These are phyloP conservation scores for Arachis hypogaea DNA, from an alignment of 306 rosid genomes.

Conservation along the genomic window DNA sequence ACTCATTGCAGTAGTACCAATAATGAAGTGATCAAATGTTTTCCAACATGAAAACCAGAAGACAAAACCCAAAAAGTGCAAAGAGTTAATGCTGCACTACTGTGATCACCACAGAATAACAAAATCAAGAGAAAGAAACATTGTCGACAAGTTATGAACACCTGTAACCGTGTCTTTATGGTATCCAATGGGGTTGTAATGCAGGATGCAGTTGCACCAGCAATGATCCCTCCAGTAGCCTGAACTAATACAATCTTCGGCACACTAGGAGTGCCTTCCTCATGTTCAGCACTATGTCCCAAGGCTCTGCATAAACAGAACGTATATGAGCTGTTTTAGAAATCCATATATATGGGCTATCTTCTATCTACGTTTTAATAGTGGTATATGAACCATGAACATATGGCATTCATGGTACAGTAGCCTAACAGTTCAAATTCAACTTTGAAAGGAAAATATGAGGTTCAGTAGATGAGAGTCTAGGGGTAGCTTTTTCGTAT, in stretches of 20 bases:
- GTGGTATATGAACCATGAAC: no score
- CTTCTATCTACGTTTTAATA: background rate
- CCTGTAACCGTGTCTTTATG: conserved; percentile 96
- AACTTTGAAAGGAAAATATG: conserved; percentile 23
- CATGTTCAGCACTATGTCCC: conserved; percentile 37
- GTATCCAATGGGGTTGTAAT: conserved; percentile 91
- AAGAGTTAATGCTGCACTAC: background rate
- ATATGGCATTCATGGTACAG: background rate
- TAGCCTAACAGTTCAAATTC: background rate
- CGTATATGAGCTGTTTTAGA: background rate
- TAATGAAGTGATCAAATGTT: conserved; percentile 2
- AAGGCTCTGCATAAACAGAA: conserved; percentile 49
- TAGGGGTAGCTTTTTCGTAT: conserved; percentile 11
- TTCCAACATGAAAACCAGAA: background rate
- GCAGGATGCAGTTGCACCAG: conserved; percentile 90
- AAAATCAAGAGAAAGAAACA: conserved; percentile 24
- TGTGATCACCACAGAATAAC: conserved; percentile 3
- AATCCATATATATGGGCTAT: conserved; percentile 3
- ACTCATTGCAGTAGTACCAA: background rate
- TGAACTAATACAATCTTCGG: conserved; percentile 69
- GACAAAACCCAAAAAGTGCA: background rate
- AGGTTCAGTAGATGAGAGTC: conserved; percentile 16
- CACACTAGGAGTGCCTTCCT: conserved; percentile 52
- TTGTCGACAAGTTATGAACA: conserved; percentile 38
- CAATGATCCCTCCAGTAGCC: conserved; percentile 82